phyloP scores from a whole-genome alignment of 768 basidiomycete species.

The Clavaria fumosa region DNA sequence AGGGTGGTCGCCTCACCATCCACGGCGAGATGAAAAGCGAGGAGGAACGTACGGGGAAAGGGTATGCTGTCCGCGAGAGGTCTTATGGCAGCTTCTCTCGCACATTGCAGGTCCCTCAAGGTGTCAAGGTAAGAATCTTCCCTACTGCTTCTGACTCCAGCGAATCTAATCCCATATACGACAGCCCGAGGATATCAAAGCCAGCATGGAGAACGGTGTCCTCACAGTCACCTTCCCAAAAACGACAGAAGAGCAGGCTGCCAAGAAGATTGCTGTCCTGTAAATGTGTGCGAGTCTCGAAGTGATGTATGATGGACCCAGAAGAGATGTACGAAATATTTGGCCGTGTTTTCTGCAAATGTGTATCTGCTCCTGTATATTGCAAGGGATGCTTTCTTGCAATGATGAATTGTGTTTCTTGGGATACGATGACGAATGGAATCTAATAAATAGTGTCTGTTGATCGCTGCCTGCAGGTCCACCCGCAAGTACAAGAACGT shows the following conservation, averaged over 20 bases:
- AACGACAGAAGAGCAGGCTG: constrained; percentile 24
- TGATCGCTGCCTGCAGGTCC: too few relatives aligned
- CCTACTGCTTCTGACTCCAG: not conserved
- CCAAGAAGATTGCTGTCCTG: constrained; percentile 28
- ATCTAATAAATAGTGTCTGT: too few relatives aligned
- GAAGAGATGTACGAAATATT: too few relatives aligned
- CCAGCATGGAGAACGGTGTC: constrained; percentile 31
- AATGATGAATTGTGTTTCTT: too few relatives aligned
- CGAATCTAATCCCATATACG: not conserved
- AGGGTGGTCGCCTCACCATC: constrained; percentile 30
- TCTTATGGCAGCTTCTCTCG: constrained; percentile 34
- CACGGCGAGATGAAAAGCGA: constrained; percentile 27
- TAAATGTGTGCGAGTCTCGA: too few relatives aligned
- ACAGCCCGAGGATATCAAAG: constrained; percentile 31
- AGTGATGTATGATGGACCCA: too few relatives aligned
- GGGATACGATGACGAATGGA: too few relatives aligned
- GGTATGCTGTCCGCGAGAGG: constrained; percentile 31
- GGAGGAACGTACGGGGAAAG: constrained; percentile 15
- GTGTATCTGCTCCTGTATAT: too few relatives aligned
- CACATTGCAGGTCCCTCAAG: constrained; percentile 30
- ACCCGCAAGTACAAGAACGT: too few relatives aligned
- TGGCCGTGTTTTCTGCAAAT: too few relatives aligned
- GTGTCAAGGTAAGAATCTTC: constrained; percentile 25
- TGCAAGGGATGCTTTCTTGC: too few relatives aligned
- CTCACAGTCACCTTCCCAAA: constrained; percentile 34